These are phyloP conservation scores for Beverwykella pulmonaria DNA, from an alignment of 495 filamentous ascomycete species.

Conservation along the genomic window DNA sequence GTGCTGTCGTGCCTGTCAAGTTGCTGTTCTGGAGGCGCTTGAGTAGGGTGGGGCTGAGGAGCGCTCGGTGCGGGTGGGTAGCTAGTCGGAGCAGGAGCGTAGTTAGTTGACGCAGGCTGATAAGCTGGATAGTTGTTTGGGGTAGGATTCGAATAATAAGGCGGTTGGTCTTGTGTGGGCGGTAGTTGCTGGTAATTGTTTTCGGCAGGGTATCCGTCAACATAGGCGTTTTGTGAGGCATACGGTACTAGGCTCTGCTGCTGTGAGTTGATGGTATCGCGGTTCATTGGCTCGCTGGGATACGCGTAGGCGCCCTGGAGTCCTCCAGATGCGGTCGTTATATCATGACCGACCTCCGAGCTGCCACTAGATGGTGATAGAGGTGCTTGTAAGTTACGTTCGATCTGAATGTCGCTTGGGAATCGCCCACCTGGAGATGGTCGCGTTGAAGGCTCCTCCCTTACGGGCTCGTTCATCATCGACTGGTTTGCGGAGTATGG, in stretches of 20 bases:
- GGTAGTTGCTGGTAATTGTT: slow-evolving; percentile 18
- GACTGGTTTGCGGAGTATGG: slow-evolving; percentile 50
- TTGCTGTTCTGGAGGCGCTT: not conserved
- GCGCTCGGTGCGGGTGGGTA: not conserved
- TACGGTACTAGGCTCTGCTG: slow-evolving; percentile 1
- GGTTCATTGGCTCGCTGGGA: slow-evolving; percentile 6
- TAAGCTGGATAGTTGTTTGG: not conserved
- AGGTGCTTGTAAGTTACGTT: slow-evolving; percentile 75
- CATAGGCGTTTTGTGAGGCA: slow-evolving; percentile 13
- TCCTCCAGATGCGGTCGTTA: slow-evolving; percentile 59
- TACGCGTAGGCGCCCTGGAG: slow-evolving; percentile 24
- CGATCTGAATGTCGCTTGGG: slow-evolving; percentile 81
- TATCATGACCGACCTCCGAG: slow-evolving; percentile 63
- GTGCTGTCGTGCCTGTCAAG: slow-evolving; percentile 34
- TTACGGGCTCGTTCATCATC: slow-evolving; percentile 33
- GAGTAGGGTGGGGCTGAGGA: not conserved
- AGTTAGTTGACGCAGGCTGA: slow-evolving; percentile 1
- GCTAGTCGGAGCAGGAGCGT: not conserved
- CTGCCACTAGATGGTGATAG: slow-evolving; percentile 74
- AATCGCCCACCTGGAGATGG: slow-evolving; percentile 86
- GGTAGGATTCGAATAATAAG: slow-evolving; percentile 18
- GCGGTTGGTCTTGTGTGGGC: not conserved
- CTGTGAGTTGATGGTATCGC: slow-evolving; percentile 3
- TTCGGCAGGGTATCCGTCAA: slow-evolving; percentile 9
- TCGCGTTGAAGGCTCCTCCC: slow-evolving; percentile 53